A percentile compares a stretch with the other conserved stretches of the same genome.
Evolutionary conservation across 225 moss, liverwort and hornwort species (phyloP).

Genomic region (Pleurozium schreberi): DNA sequence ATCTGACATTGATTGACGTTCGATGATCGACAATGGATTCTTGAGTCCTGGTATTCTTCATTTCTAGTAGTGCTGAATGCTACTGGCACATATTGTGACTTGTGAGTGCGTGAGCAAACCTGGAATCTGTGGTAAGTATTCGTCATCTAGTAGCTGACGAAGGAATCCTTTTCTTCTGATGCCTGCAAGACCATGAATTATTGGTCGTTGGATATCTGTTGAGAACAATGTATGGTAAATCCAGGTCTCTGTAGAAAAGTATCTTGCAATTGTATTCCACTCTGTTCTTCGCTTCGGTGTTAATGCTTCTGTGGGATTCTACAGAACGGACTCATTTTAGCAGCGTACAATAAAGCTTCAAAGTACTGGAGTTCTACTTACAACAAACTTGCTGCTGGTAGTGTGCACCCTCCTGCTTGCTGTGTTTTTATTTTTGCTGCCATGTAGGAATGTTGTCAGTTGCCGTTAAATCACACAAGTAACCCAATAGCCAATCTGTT

Average conservation of each 20-base stretch:
- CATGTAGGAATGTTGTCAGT: neutral
- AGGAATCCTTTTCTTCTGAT: neutral
- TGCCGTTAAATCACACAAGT: neutral
- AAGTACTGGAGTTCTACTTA: constrained; percentile 17
- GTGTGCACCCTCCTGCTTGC: neutral
- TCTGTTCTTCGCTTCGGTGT: neutral
- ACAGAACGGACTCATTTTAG: constrained; percentile 33
- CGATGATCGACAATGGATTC: neutral
- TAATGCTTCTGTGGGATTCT: neutral
- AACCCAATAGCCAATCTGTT: neutral
- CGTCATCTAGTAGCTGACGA: neutral
- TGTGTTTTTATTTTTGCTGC: neutral
- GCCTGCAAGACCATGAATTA: neutral
- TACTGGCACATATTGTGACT: neutral
- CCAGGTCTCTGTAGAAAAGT: neutral
- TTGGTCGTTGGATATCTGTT: neutral
- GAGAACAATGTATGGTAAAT: neutral
- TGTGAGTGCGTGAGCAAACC: neutral
- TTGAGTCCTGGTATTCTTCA: neutral
- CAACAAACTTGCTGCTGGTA: constrained; percentile 40
- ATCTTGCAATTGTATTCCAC: neutral
- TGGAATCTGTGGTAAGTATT: neutral
- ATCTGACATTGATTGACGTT: neutral
- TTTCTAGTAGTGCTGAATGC: neutral
- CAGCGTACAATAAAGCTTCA: constrained; percentile 30